Percentiles rank a stretch among this genome's conserved stretches.
These are phyloP conservation scores for Cubamyces lactineus DNA, from an alignment of 768 basidiomycete genomes.

Conservation along the genomic window DNA sequence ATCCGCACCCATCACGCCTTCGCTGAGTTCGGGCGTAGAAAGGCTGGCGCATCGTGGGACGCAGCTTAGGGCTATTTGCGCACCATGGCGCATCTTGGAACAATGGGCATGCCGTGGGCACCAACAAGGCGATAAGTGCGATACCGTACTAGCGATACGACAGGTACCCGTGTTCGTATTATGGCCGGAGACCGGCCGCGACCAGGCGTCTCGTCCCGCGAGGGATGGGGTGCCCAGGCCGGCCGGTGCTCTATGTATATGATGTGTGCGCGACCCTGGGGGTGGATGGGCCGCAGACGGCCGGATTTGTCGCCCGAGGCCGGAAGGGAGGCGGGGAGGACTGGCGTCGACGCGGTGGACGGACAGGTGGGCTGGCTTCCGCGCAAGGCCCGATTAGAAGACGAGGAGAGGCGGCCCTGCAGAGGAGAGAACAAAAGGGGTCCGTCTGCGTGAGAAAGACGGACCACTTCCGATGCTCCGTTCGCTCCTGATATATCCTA, in stretches of 20 bases:
- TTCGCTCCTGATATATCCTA: constrained; percentile 21
- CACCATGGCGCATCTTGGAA: neutral
- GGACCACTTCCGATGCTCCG: constrained; percentile 23
- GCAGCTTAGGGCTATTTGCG: neutral
- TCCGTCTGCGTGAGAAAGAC: constrained; percentile 17
- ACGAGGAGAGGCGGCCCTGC: neutral
- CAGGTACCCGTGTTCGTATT: neutral
- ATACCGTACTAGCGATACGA: neutral
- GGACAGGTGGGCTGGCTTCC: neutral
- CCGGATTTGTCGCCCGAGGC: neutral
- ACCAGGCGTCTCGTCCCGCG: neutral
- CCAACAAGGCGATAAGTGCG: too few relatives aligned
- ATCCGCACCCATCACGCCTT: constrained; percentile 15
- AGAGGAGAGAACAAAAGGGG: constrained; percentile 20
- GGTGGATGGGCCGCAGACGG: neutral
- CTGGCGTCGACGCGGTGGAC: neutral
- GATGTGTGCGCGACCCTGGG: neutral
- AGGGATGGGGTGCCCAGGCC: neutral
- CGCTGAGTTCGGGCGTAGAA: constrained; percentile 11
- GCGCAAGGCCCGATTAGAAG: constrained; percentile 2
- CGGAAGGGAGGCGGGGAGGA: neutral
- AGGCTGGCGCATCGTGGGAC: constrained; percentile 1
- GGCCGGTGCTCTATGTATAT: neutral
- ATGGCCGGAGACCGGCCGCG: neutral
- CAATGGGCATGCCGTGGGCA: too few relatives aligned